phyloP scores from a whole-genome alignment of 176 grass and related monocot genomes.

The Eragrostis nindensis region DNA sequence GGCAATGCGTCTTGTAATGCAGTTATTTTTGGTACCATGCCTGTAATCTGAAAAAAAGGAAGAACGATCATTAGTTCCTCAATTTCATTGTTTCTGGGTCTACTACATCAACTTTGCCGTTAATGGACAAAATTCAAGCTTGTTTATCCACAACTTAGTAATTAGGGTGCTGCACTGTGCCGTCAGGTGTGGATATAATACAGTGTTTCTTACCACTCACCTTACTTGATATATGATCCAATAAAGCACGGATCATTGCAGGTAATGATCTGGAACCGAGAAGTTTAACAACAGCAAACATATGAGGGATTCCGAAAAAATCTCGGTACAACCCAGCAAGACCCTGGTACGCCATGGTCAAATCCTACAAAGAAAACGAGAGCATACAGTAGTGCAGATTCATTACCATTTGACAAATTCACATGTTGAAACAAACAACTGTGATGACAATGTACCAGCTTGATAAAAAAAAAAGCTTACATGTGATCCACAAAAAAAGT shows the following conservation, averaged over 20 bases:
- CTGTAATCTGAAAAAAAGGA: conserved; percentile 72
- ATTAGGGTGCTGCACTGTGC: conserved; percentile 22
- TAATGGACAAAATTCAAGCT: conserved; percentile 6
- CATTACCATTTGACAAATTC: neutral
- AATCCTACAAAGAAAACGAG: conserved; percentile 68
- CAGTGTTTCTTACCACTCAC: conserved; percentile 45
- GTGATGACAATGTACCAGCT: conserved; percentile 9
- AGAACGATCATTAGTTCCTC: conserved; percentile 30
- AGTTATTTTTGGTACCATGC: conserved; percentile 85
- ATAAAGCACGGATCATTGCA: conserved; percentile 89
- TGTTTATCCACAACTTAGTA: conserved; percentile 6
- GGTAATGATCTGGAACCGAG: conserved; percentile 95
- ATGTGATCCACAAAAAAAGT: conserved; percentile 90
- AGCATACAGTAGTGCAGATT: conserved; percentile 20
- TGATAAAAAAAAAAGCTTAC: conserved; percentile 55
- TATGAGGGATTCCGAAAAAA: conserved; percentile 97
- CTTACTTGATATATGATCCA: conserved; percentile 98
- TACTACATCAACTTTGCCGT: neutral
- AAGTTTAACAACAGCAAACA: conserved; percentile 96
- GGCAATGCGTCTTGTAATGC: conserved; percentile 90
- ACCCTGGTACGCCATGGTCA: conserved; percentile 85
- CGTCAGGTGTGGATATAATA: conserved; percentile 32
- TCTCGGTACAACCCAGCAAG: conserved; percentile 80
- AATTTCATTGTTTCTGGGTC: conserved; percentile 1
- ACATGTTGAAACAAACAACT: neutral